Conservation (phyloP, 2,329 filamentous ascomycete genomes). For the Alternaria sp. region DNA sequence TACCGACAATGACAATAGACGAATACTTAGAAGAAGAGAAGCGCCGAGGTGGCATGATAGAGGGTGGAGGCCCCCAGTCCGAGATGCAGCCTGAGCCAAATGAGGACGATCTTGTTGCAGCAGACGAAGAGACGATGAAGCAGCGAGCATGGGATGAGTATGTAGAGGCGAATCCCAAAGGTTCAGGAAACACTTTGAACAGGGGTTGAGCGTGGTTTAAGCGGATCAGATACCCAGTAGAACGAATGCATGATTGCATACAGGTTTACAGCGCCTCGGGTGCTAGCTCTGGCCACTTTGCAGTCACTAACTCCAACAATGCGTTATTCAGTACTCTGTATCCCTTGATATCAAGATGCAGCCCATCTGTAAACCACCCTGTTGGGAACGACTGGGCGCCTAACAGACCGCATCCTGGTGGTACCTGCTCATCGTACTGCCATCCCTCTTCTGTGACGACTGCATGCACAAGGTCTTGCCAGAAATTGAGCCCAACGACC, state of each 20-base stretch:
- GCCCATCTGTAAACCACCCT: slow-evolving; percentile 50
- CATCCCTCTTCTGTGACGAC: slow-evolving; percentile 35
- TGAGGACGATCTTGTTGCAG: slow-evolving; percentile 89
- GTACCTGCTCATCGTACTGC: slow-evolving; percentile 39
- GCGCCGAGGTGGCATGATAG: slow-evolving; percentile 83
- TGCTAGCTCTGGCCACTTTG: slow-evolving; percentile 44
- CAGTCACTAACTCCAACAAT: slow-evolving; percentile 30
- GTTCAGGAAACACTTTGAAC: slow-evolving; percentile 83
- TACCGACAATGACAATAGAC: slow-evolving; percentile 97
- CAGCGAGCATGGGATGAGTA: slow-evolving; percentile 96
- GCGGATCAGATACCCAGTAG: slow-evolving; percentile 23
- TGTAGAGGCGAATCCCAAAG: slow-evolving; percentile 85
- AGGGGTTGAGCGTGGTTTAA: slow-evolving; percentile 61
- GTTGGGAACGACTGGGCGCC: slow-evolving; percentile 41
- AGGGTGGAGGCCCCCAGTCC: slow-evolving; percentile 84
- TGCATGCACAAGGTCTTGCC: slow-evolving; percentile 40
- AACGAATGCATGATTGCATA: background rate
- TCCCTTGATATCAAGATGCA: slow-evolving; percentile 47
- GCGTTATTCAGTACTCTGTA: slow-evolving; percentile 40
- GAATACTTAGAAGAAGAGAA: slow-evolving; percentile 95
- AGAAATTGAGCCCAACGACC: slow-evolving; percentile 48
- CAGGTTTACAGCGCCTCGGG: slow-evolving; percentile 26
- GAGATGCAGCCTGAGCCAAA: slow-evolving; percentile 75
- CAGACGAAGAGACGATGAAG: slow-evolving; percentile 90
- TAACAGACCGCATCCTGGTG: slow-evolving; percentile 49